Conservation (phyloP, 106 monocot species). For the Dendrobium catenatum region DNA sequence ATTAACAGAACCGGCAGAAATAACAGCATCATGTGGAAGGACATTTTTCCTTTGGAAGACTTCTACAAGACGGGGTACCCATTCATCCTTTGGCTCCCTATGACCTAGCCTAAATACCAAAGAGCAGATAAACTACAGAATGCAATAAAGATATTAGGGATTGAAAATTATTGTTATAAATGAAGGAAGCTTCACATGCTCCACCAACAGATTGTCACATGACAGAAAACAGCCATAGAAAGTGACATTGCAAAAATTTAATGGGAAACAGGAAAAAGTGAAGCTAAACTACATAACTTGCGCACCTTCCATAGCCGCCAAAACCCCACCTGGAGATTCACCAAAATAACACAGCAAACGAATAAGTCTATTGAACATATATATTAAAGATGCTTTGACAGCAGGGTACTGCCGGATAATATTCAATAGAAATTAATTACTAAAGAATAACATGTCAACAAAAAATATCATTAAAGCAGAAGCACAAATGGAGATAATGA, state of each 20-base stretch:
- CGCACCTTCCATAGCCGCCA: constrained; percentile 98
- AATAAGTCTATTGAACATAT: constrained; percentile 6
- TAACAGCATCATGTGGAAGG: constrained; percentile 70
- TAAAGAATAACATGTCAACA: background rate
- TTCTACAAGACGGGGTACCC: constrained; percentile 86
- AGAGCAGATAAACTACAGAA: background rate
- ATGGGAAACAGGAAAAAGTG: background rate
- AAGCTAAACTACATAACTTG: background rate
- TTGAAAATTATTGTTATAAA: background rate
- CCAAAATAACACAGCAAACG: background rate
- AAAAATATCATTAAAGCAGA: background rate
- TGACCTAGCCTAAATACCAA: constrained; percentile 66
- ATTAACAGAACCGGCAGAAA: constrained; percentile 78
- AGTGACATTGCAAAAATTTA: background rate
- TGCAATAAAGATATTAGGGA: background rate
- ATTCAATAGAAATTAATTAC: background rate
- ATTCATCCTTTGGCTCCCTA: constrained; percentile 96
- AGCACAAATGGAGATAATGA: background rate
- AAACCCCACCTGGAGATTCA: constrained; percentile 74
- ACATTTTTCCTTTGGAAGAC: constrained; percentile 87
- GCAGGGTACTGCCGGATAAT: background rate
- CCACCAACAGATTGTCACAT: background rate
- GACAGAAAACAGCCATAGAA: background rate
- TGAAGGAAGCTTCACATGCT: background rate
- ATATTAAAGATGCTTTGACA: constrained; percentile 3